phyloP scores from a whole-genome alignment of 179 eudicot genomes.

The Beta corolliflora region DNA sequence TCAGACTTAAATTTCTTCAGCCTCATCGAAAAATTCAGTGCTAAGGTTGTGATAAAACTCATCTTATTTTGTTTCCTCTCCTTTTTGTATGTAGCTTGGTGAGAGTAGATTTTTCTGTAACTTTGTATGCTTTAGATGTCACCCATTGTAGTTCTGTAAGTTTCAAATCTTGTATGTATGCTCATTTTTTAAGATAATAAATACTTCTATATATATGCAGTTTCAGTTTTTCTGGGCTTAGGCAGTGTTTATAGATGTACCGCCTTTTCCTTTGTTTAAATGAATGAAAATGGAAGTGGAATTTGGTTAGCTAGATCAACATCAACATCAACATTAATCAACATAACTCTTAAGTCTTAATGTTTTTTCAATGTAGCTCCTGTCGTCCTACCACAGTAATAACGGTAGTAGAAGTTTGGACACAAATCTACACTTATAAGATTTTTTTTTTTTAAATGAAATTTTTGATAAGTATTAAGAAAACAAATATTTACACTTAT shows the following conservation, averaged over 20 bases:
- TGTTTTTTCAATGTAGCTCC: too few species aligned
- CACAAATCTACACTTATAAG: too few species aligned
- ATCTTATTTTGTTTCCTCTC: not conserved
- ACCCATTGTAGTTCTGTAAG: slow-evolving; percentile 21
- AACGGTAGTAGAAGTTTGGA: too few species aligned
- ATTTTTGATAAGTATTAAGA: too few species aligned
- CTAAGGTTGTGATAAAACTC: slow-evolving; percentile 13
- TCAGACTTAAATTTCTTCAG: slow-evolving; percentile 14
- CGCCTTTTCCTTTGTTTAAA: not conserved
- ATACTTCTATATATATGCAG: slow-evolving; percentile 6
- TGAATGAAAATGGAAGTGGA: not conserved
- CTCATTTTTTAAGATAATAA: slow-evolving; percentile 13
- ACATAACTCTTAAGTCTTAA: too few species aligned
- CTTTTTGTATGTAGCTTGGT: slow-evolving; percentile 28
- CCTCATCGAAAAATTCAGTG: slow-evolving; percentile 22
- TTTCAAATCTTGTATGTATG: slow-evolving; percentile 26
- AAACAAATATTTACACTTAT: too few species aligned
- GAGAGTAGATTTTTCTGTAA: slow-evolving; percentile 26
- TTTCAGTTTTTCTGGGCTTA: not conserved
- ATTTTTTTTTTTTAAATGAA: too few species aligned
- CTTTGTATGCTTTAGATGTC: slow-evolving; percentile 13
- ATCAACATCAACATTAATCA: not conserved
- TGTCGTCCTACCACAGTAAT: too few species aligned
- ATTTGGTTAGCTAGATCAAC: not conserved
- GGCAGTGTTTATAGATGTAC: not conserved